These are phyloP conservation scores for Detonula confervacea DNA, from an alignment of 352 stramenopile genomes.

Conservation along the genomic window DNA sequence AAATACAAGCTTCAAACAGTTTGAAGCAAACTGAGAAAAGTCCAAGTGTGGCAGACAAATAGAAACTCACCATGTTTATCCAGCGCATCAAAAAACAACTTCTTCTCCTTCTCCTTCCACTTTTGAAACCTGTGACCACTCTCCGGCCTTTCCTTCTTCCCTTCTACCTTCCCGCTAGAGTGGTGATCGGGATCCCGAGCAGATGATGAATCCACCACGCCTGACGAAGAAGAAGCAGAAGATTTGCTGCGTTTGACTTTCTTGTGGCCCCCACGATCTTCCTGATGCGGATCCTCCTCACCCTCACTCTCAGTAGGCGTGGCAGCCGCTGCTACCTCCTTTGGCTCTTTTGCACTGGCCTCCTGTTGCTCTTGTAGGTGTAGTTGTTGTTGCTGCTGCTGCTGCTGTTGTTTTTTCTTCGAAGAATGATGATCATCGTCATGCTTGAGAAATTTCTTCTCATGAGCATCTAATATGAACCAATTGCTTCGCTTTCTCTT, in stretches of 20 bases:
- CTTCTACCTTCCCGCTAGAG: constrained; percentile 2
- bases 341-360: too few species aligned
- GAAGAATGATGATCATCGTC: constrained; percentile 45
- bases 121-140: constrained; percentile 69
- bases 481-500: constrained; percentile 48
- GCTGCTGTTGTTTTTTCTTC: constrained; percentile 35
- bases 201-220: too few species aligned
- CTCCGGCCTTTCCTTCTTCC: background rate
- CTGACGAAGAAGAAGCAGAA: too few species aligned
- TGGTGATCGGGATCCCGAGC: background rate
- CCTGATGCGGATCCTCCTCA: too few species aligned
- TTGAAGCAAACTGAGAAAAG: too few species aligned
- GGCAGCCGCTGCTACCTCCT: too few species aligned
- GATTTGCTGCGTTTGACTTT: too few species aligned
- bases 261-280: too few species aligned
- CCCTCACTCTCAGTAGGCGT: too few species aligned
- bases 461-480: constrained; percentile 59
- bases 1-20: too few species aligned
- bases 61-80: constrained; percentile 71
- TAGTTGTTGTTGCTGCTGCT: background rate
- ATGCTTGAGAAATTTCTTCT: constrained; percentile 60
- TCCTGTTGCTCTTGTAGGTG: background rate
- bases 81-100: constrained; percentile 79
- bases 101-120: constrained; percentile 79
- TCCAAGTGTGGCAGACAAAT: too few species aligned